A percentile compares a stretch with the other conserved stretches of the same genome.
Evolutionary conservation across 192 early-diverging fungal species (phyloP).

Genomic region (Ramicandelaber brevisporus): DNA sequence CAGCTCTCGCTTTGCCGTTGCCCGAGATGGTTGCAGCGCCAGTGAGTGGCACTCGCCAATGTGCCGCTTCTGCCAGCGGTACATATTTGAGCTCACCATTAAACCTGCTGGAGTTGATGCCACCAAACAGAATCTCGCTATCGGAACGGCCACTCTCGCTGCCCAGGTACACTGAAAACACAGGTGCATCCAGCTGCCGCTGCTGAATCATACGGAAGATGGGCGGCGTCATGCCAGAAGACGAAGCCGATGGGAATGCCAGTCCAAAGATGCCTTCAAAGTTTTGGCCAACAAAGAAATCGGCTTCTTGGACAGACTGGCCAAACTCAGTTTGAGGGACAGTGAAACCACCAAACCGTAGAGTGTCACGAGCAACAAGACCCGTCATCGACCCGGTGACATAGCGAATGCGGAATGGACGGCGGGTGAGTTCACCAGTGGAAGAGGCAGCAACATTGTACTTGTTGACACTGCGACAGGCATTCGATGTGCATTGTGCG

Average conservation of each 20-base stretch:
- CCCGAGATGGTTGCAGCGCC: too few species aligned
- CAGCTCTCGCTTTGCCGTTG: too few species aligned
- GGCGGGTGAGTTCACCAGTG: conserved; percentile 13
- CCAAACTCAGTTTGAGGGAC: too few species aligned
- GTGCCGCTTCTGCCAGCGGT: too few species aligned
- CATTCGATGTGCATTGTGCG: conserved; percentile 15
- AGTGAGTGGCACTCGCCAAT: too few species aligned
- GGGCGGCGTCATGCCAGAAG: conserved; percentile 15
- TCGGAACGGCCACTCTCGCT: conserved; percentile 18
- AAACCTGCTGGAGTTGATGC: conserved; percentile 18
- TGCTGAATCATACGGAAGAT: conserved; percentile 25
- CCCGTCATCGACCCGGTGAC: background rate
- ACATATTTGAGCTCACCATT: conserved; percentile 23
- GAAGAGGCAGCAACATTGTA: conserved; percentile 35
- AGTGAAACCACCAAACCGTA: too few species aligned
- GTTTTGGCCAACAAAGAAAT: too few species aligned
- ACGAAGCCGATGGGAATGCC: background rate
- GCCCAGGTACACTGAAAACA: conserved; percentile 45
- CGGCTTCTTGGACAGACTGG: too few species aligned
- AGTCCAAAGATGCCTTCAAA: background rate
- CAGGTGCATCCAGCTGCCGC: conserved; percentile 22
- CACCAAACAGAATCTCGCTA: conserved; percentile 33
- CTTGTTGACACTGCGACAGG: conserved; percentile 29
- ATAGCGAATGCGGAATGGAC: background rate
- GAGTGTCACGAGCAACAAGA: too few species aligned